Evolutionary conservation across 306 rosid species (phyloP).

Genomic region (Vigna angularis): DNA sequence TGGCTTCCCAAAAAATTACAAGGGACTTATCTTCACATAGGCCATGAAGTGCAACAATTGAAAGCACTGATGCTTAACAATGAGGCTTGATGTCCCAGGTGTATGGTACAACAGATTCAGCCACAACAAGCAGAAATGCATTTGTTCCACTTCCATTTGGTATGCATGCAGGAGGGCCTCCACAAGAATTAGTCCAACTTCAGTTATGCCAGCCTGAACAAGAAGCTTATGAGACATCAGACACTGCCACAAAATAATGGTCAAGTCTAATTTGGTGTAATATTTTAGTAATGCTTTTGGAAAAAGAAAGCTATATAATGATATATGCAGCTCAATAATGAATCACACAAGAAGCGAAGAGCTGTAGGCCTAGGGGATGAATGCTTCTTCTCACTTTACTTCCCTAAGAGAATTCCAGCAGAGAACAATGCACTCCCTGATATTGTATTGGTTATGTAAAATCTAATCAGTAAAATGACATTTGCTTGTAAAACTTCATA

Average conservation of each 20-base stretch:
- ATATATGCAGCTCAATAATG: conserved; percentile 36
- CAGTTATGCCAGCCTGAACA: conserved; percentile 61
- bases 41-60: conserved; percentile 32
- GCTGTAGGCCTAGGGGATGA: conserved; percentile 8
- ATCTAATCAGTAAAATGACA: conserved; percentile 25
- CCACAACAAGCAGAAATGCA: conserved; percentile 41
- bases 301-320: conserved; percentile 13
- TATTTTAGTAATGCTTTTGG: conserved; percentile 28
- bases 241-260: conserved; percentile 45
- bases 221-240: conserved; percentile 51
- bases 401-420: conserved; percentile 36
- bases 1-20: conserved; percentile 30
- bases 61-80: conserved; percentile 34
- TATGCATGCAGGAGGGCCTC: conserved; percentile 34
- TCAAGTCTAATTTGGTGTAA: conserved; percentile 18
- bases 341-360: conserved; percentile 34
- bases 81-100: conserved; percentile 52
- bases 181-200: conserved; percentile 57
- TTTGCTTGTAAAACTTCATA: conserved; percentile 31
- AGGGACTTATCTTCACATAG: conserved; percentile 30
- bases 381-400: conserved; percentile 23
- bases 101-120: conserved; percentile 44
- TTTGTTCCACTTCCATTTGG: conserved; percentile 53
- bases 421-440: conserved; percentile 37
- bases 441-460: conserved; percentile 34